Conservation (phyloP, 495 filamentous ascomycete genomes). For the Aspergillus diversus region DNA sequence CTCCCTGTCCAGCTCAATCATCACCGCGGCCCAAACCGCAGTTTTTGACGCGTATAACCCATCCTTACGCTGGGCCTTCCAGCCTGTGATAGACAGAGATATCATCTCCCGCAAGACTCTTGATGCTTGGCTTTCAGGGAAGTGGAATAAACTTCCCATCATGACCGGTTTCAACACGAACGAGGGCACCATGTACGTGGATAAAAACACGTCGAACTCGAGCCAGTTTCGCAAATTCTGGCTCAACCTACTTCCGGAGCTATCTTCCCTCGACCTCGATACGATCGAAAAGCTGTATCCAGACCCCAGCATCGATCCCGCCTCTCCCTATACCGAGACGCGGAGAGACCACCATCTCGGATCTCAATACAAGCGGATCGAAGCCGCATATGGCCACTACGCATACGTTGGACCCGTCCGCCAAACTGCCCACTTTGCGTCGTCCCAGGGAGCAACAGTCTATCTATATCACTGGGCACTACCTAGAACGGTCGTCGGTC, state of each 20-base stretch:
- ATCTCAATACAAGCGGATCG: constrained; percentile 59
- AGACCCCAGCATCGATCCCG: constrained; percentile 45
- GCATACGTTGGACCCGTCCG: constrained; percentile 68
- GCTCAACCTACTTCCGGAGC: constrained; percentile 54
- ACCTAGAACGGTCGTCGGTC: constrained; percentile 45
- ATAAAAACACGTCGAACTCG: constrained; percentile 43
- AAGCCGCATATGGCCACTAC: constrained; percentile 68
- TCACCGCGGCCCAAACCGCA: constrained; percentile 52
- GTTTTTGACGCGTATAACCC: constrained; percentile 58
- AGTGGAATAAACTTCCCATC: constrained; percentile 61
- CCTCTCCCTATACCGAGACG: constrained; percentile 44
- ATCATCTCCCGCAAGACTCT: constrained; percentile 61
- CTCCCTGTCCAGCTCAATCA: constrained; percentile 43
- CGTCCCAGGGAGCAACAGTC: constrained; percentile 40
- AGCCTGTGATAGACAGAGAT: constrained; percentile 65
- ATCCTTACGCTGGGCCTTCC: constrained; percentile 67
- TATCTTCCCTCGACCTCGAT: constrained; percentile 43
- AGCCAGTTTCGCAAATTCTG: constrained; percentile 60
- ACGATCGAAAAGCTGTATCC: constrained; percentile 60
- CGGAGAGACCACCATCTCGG: constrained; percentile 42
- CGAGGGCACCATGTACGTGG: constrained; percentile 65
- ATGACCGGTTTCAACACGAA: constrained; percentile 69
- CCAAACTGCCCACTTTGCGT: constrained; percentile 59
- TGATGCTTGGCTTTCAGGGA: constrained; percentile 54
- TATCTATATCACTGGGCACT: constrained; percentile 65